Evolutionary conservation across 148 eudicot species (phyloP), one percentile per base, ranked within the genome.

Genomic region (Heliosperma pusillum): DNA sequence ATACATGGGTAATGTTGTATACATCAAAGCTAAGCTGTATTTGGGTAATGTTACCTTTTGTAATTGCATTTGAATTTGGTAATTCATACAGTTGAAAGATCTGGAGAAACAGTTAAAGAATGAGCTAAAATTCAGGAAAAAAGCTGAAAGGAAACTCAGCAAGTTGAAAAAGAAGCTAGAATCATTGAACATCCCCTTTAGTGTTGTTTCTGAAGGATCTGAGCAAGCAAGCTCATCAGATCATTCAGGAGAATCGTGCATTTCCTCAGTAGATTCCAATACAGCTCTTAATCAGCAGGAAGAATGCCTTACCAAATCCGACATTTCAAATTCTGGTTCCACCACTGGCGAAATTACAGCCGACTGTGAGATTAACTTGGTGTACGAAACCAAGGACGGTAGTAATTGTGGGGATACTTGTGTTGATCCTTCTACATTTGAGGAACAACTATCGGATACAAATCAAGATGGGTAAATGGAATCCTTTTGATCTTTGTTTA

Each of bases 131-230:
- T 84, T 80, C 73, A 85, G 90, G 72, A 89, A 81, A 80, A 88
- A 75, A 69, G 94, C 93, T 4, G 94, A 89, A 72, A 89, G 87
- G 77, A 92, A 66, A 83, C 85, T 92, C 20, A 82, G 75, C 29
- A 59, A 57, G 58, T 73, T 92, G 11, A 77, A 84, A 70, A 89
- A 88, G 67, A 92, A 88, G 85, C 85, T 92, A 12, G 78, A 87
- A 26, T 79, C 86, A 63, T 61, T 83, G 76, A 85, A 88, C 19
- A 80, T 85, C 45, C 69, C 83, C 47, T 63, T 77, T 29, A 66
- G 3, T 40, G 5, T 42, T 2, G 63, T 60, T 33, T 57, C 82
- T 61, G 83, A 81, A 33, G 83, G 83, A 42, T 81, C 68, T 17
- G 74, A 86, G 65, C 68, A 71, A 66, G 86, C 80, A 52, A 81